Percentiles rank a stretch among this genome's conserved stretches.
These are phyloP conservation scores for Elaeis oleifera DNA, from an alignment of 202 grass and related monocot genomes.

Conservation along the genomic window DNA sequence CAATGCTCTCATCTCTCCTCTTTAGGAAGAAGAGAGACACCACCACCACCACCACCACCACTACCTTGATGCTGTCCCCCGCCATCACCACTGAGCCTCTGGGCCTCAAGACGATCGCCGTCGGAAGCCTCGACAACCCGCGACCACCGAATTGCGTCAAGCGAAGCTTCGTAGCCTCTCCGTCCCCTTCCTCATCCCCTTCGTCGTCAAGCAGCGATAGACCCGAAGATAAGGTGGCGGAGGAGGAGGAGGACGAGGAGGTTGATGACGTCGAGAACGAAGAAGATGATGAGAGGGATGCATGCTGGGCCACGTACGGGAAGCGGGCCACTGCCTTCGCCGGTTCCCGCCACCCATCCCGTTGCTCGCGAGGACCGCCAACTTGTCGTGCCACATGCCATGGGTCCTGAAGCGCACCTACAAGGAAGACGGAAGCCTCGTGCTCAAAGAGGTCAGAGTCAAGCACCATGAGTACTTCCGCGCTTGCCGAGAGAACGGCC, in stretches of 20 bases:
- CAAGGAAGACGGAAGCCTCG: constrained; percentile 33
- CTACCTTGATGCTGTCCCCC: no score
- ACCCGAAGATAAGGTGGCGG: no score
- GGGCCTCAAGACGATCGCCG: constrained; percentile 16
- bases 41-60: background rate
- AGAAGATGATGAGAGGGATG: background rate
- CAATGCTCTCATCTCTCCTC: constrained; percentile 5
- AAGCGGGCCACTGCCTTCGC: constrained; percentile 9
- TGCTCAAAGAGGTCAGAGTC: constrained; percentile 13
- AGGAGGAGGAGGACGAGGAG: background rate
- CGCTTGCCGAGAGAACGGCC: background rate
- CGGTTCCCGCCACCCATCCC: constrained; percentile 46
- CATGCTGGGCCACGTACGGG: constrained; percentile 47
- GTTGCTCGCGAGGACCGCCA: constrained; percentile 30
- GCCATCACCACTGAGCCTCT: background rate
- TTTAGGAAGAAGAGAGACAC: no score
- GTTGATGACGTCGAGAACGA: background rate
- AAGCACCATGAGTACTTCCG: constrained; percentile 12
- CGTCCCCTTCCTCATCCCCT: background rate
- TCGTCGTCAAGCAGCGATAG: background rate
- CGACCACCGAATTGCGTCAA: constrained; percentile 2
- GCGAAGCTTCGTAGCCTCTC: background rate
- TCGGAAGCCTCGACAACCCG: background rate
- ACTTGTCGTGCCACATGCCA: no score
- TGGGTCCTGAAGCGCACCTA: constrained; percentile 9